These are phyloP conservation scores for Neofusicoccum parvum DNA, from an alignment of 2,329 filamentous ascomycete genomes.

Conservation along the genomic window DNA sequence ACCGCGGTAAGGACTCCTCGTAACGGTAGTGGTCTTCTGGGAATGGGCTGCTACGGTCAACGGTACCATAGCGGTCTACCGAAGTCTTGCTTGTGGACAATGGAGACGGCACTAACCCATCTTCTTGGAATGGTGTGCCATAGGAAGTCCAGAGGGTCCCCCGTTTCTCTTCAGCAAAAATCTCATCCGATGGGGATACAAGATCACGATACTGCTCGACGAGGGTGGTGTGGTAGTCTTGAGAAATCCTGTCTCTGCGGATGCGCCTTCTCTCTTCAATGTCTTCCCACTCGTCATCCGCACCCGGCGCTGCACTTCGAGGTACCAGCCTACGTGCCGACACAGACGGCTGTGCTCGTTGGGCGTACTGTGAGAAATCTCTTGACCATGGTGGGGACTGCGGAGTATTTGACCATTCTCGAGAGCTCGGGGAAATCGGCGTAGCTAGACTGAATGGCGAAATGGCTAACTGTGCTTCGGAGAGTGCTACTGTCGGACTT, in stretches of 20 bases:
- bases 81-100: background rate
- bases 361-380: background rate
- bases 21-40: constrained; percentile 3
- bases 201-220: constrained; percentile 20
- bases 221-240: constrained; percentile 11
- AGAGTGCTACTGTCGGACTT: background rate
- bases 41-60: constrained; percentile 1
- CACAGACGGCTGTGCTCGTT: background rate
- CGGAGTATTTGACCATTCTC: background rate
- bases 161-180: constrained; percentile 1
- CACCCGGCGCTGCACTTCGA: constrained; percentile 14
- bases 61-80: background rate
- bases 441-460: constrained; percentile 4
- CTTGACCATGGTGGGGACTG: background rate
- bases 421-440: background rate
- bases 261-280: background rate
- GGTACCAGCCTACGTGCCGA: background rate
- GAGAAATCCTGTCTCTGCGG: background rate
- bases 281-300: constrained; percentile 7
- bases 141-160: background rate
- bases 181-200: background rate
- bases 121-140: background rate
- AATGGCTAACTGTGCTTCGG: background rate
- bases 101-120: background rate
- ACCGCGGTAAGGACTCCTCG: background rate